Evolutionary conservation across 192 early-diverging fungal species (phyloP).

Genomic region (Coemansia sp.): DNA sequence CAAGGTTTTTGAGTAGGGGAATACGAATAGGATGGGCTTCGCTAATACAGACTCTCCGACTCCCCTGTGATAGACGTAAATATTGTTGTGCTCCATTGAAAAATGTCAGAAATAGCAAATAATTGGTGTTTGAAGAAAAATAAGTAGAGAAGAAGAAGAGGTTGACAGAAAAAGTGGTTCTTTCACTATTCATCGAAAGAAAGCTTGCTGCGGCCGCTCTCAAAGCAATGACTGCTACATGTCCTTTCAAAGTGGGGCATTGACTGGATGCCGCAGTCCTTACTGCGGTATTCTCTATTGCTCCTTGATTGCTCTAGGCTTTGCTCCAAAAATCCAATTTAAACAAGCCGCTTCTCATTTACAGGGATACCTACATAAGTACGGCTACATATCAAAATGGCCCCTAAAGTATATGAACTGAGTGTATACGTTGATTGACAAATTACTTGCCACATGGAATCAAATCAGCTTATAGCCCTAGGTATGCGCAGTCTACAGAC

Average conservation of each 20-base stretch:
- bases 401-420: too few relatives aligned
- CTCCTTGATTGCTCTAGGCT: too few relatives aligned
- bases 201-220: neutral
- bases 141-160: neutral
- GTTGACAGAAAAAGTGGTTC: neutral
- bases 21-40: neutral
- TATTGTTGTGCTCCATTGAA: conserved; percentile 1
- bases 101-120: neutral
- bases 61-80: neutral
- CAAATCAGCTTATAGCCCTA: neutral
- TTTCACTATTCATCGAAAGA: neutral
- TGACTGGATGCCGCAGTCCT: neutral
- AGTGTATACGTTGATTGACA: neutral
- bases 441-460: neutral
- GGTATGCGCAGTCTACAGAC: neutral
- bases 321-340: too few relatives aligned
- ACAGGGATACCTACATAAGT: too few relatives aligned
- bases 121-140: neutral
- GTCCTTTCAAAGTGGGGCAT: neutral
- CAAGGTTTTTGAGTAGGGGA: neutral
- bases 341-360: too few relatives aligned
- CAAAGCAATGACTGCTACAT: neutral
- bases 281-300: too few relatives aligned
- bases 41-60: neutral
- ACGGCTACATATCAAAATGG: too few relatives aligned